Evolutionary conservation across 1,139 yeast genomes (phyloP).

Genomic region (Candida sojae): DNA sequence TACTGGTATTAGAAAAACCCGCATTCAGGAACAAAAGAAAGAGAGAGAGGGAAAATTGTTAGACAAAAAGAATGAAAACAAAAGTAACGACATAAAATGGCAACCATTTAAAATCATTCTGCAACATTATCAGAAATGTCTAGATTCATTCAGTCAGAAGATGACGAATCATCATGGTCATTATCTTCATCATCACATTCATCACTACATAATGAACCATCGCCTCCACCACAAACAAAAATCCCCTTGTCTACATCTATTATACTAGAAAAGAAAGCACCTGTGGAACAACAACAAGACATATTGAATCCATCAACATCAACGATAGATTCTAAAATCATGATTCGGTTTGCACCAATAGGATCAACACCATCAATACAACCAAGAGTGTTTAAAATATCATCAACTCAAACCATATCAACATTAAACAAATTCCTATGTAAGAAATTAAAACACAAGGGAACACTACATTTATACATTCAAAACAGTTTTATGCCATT

Average conservation of each 20-base stretch:
- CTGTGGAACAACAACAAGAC: constrained; percentile 15
- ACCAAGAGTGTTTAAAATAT: constrained; percentile 53
- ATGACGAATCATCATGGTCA: constrained; percentile 15
- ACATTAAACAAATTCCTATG: constrained; percentile 47
- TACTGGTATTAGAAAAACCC: not conserved
- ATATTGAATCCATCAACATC: constrained; percentile 1
- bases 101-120: not conserved
- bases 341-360: constrained; percentile 56
- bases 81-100: too few species aligned
- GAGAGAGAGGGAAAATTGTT: not conserved
- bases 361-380: constrained; percentile 55
- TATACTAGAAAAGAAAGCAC: constrained; percentile 19
- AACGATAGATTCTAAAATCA: constrained; percentile 25
- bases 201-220: not conserved
- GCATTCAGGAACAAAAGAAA: not conserved
- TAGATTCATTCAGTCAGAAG: constrained; percentile 17
- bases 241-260: constrained; percentile 29
- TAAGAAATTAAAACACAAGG: constrained; percentile 35
- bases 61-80: too few species aligned
- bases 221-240: constrained; percentile 10
- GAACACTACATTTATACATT: constrained; percentile 40
- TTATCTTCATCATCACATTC: constrained; percentile 9
- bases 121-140: constrained; percentile 2
- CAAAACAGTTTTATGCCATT: constrained; percentile 64
- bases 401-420: constrained; percentile 46